Percentiles rank a stretch among this genome's conserved stretches.
Evolutionary conservation across 352 stramenopile genomes (phyloP).

Genomic region (Plasmopara halstedii): DNA sequence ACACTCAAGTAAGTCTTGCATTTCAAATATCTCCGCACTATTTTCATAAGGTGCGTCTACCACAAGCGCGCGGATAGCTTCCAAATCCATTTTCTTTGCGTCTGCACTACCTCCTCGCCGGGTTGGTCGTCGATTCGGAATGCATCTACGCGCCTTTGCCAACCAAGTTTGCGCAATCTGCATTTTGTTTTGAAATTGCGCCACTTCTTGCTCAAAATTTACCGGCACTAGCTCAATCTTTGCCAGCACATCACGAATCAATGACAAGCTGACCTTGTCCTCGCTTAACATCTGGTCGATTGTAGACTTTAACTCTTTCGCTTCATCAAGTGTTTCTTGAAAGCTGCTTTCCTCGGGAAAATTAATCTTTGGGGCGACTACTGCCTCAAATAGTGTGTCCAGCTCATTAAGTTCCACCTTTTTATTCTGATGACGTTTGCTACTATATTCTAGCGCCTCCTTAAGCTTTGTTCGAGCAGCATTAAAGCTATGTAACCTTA

Average conservation of each 20-base stretch:
- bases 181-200: conserved; percentile 81
- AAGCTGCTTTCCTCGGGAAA: conserved; percentile 58
- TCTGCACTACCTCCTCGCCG: conserved; percentile 41
- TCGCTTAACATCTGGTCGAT: conserved; percentile 64
- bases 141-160: conserved; percentile 80
- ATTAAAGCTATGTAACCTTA: conserved; percentile 46
- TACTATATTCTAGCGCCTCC: conserved; percentile 52
- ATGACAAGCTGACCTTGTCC: conserved; percentile 75
- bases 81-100: conserved; percentile 76
- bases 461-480: conserved; percentile 53
- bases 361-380: conserved; percentile 33
- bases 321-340: conserved; percentile 46
- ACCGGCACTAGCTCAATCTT: conserved; percentile 82
- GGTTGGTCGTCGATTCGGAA: conserved; percentile 64
- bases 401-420: conserved; percentile 54
- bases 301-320: conserved; percentile 44
- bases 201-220: conserved; percentile 74
- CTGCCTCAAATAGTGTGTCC: conserved; percentile 37
- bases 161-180: conserved; percentile 78
- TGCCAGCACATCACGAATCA: conserved; percentile 72
- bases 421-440: conserved; percentile 53
- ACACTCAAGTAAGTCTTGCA: conserved; percentile 84
- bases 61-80: conserved; percentile 71
- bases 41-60: conserved; percentile 83
- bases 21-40: conserved; percentile 82